Base-by-base conservation (phyloP, 2,329 filamentous ascomycete species). In the Phaeoacremonium minimum region DNA sequence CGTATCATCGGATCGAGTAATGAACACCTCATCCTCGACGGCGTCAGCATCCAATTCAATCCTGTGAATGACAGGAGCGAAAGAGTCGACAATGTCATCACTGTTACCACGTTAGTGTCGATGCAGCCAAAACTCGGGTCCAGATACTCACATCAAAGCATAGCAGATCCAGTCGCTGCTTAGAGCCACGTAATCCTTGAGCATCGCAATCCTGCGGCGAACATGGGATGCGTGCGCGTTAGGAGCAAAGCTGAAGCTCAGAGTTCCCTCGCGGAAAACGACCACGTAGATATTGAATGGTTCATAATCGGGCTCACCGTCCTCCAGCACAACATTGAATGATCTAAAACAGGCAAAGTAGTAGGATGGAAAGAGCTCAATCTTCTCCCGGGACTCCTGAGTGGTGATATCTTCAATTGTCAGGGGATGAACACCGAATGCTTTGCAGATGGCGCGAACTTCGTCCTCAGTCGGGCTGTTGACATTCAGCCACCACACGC, bases 151-250 rank as follows among this genome's bases (percentile, higher is more conserved):
- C 83, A 98, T 97, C 55, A 98, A 75, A 30, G 93, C 93, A 57
- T 98, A 98, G 69, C 93, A 98, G 50, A 97, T 94, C 91, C 94
- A 98, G 63, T 98, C 93, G 49, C 89, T 90, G 56, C 88, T 95
- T 28, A 98, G 74, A 43, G 90, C 83, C 51, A 97, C 86, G 55
- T 96, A 97, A 55, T 98, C 93, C 55, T 95, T 91, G 38, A 98
- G 73, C 49, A 88, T 85, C 16, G 87, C 83, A 52, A 98, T 97
- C 61, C 93, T 82, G 69, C 86, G 89, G 47, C 91, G 82, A 17
- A 98, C 93, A 46, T 93, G 87, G 30, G 83, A 76, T 11, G 90
- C 87, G 58, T 98, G 93, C 3, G 82, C 80, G 54, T 94, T 95
- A 12, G 84, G 84, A 32, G 80, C 80, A 58, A 95, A 97, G 46